These are phyloP conservation scores for Peronospora belbahrii DNA, from an alignment of 352 stramenopile species.

Conservation along the genomic window DNA sequence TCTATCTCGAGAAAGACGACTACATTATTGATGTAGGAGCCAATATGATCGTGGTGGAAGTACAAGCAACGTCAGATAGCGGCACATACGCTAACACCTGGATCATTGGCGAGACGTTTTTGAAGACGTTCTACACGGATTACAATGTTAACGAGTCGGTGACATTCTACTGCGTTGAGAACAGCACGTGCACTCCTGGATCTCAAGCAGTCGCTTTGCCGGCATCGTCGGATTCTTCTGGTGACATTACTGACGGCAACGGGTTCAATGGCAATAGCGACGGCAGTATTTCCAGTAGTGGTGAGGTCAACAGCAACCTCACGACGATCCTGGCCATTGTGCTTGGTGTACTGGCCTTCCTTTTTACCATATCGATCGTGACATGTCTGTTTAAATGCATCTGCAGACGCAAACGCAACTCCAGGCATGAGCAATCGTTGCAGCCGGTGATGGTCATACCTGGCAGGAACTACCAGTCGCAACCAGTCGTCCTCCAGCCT, in stretches of 20 bases:
- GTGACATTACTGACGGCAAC: conserved; percentile 21
- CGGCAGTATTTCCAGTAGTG: conserved; percentile 14
- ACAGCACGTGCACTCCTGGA: conserved; percentile 26
- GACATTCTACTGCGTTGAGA: conserved; percentile 61
- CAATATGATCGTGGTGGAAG: conserved; percentile 31
- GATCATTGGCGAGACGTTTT: conserved; percentile 74
- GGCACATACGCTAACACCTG: conserved; percentile 44
- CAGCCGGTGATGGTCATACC: conserved; percentile 27
- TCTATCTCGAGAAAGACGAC: conserved; percentile 51
- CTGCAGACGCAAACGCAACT: conserved; percentile 19
- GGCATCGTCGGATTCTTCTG: conserved; percentile 21
- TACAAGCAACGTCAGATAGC: conserved; percentile 31
- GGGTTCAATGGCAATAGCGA: conserved; percentile 17
- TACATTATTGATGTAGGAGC: conserved; percentile 38
- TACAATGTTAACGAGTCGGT: conserved; percentile 60
- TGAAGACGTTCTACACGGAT: conserved; percentile 64
- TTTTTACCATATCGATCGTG: conserved; percentile 29
- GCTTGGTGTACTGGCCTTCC: conserved; percentile 30
- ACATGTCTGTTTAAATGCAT: conserved; percentile 24
- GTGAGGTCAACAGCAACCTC: conserved; percentile 21
- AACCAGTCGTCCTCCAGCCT: conserved; percentile 22
- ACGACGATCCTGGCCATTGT: conserved; percentile 30
- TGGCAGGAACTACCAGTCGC: conserved; percentile 25
- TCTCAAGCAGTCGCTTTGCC: conserved; percentile 26
- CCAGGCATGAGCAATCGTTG: conserved; percentile 18